Percentiles rank a stretch among this genome's conserved stretches.
These are phyloP conservation scores for Pulveroboletus sp. DNA, from an alignment of 1,284 basidiomycete genomes.

Conservation along the genomic window DNA sequence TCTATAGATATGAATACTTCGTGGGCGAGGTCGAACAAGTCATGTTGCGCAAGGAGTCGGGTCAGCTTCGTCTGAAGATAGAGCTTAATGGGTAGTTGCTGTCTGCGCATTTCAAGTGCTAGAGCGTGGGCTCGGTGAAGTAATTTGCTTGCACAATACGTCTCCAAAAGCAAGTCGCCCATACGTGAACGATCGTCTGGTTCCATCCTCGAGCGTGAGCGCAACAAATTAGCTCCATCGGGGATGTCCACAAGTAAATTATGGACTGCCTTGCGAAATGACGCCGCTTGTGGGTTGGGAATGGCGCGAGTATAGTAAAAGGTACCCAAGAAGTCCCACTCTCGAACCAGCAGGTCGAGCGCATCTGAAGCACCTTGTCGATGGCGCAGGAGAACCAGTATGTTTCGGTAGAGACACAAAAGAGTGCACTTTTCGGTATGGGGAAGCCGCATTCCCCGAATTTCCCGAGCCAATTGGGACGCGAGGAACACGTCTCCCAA, in stretches of 20 bases:
- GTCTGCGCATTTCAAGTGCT: conserved; percentile 39
- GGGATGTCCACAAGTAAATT: conserved; percentile 28
- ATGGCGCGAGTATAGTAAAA: conserved; percentile 24
- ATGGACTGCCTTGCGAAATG: conserved; percentile 34
- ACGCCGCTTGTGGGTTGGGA: conserved; percentile 13
- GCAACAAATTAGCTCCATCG: conserved; percentile 37
- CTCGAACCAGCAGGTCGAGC: conserved; percentile 42
- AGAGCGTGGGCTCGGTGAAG: conserved; percentile 43
- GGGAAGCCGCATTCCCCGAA: conserved; percentile 14
- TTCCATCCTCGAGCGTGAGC: conserved; percentile 26
- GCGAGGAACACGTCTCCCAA: conserved; percentile 37
- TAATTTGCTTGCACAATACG: conserved; percentile 32
- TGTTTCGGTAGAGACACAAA: conserved; percentile 37
- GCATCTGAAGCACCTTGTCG: conserved; percentile 36
- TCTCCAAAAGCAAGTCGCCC: conserved; percentile 42
- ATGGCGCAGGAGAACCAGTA: conserved; percentile 39
- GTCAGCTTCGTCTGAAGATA: conserved; percentile 38
- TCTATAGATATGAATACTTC: conserved; percentile 37
- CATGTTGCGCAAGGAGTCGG: conserved; percentile 42
- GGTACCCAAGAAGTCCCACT: conserved; percentile 40
- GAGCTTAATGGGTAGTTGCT: conserved; percentile 31
- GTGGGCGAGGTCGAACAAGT: conserved; percentile 42
- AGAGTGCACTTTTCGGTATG: conserved; percentile 22
- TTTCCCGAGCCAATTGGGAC: conserved; percentile 23
- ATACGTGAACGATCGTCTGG: conserved; percentile 29